Conservation (phyloP, 306 rosid species). For the Lathyrus tuberosus region DNA sequence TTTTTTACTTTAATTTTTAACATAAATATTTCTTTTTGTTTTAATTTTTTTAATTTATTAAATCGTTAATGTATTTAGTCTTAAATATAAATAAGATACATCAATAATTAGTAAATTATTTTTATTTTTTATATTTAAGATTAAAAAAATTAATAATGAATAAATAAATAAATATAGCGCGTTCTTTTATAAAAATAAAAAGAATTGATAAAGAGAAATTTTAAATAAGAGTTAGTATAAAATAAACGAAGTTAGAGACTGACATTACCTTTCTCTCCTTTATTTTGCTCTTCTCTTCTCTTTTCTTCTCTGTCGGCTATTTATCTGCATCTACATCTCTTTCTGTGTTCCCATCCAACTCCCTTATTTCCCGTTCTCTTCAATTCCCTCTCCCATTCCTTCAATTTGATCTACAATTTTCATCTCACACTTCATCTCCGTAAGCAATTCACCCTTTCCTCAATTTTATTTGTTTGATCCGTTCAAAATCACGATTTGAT, state of each 20-base stretch:
- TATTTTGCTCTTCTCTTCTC: neutral
- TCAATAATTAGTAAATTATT: too few species aligned
- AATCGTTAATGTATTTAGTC: too few species aligned
- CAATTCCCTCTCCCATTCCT: neutral
- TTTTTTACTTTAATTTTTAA: too few species aligned
- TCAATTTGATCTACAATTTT: slow-evolving; percentile 36
- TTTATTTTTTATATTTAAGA: too few species aligned
- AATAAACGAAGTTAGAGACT: neutral
- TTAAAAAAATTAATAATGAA: too few species aligned
- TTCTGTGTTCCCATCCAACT: slow-evolving; percentile 12
- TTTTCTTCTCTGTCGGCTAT: slow-evolving; percentile 41
- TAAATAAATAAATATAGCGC: too few species aligned
- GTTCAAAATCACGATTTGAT: neutral
- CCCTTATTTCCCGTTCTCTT: slow-evolving; percentile 7
- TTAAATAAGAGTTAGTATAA: too few species aligned
- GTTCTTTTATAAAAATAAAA: too few species aligned
- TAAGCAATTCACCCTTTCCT: slow-evolving; percentile 16
- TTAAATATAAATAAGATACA: too few species aligned
- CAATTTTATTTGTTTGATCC: slow-evolving; percentile 7
- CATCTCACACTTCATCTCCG: slow-evolving; percentile 37
- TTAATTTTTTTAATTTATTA: too few species aligned
- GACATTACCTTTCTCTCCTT: slow-evolving; percentile 29
- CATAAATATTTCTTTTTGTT: too few species aligned
- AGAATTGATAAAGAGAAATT: too few species aligned
- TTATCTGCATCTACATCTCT: slow-evolving; percentile 35